A percentile compares a stretch with the other conserved stretches of the same genome.
Evolutionary conservation across 2,329 filamentous ascomycete genomes (phyloP).

Genomic region (Talaromyces sp.): DNA sequence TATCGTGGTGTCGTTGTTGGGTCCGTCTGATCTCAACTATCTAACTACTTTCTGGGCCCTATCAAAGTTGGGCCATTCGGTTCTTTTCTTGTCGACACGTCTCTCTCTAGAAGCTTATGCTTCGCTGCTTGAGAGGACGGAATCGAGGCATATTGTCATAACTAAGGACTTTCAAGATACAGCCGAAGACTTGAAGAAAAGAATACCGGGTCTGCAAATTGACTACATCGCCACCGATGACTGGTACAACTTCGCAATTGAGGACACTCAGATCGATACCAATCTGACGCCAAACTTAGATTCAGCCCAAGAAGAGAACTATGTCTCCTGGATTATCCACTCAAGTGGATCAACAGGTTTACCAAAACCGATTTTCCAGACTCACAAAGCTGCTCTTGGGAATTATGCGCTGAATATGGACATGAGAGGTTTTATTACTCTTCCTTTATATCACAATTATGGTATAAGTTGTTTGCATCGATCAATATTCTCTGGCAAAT

Average conservation of each 20-base stretch:
- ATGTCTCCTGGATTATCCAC: constrained; percentile 48
- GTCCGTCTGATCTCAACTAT: constrained; percentile 54
- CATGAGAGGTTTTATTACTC: constrained; percentile 52
- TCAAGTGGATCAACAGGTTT: constrained; percentile 59
- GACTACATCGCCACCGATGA: constrained; percentile 27
- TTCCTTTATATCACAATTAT: constrained; percentile 60
- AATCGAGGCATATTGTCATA: constrained; percentile 35
- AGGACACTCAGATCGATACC: constrained; percentile 17
- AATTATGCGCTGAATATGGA: constrained; percentile 48
- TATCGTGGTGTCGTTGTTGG: constrained; percentile 50
- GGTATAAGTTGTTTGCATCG: constrained; percentile 56
- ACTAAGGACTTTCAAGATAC: constrained; percentile 26
- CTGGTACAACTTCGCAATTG: constrained; percentile 22
- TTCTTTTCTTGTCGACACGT: constrained; percentile 54
- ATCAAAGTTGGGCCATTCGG: constrained; percentile 54
- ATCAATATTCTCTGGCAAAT: constrained; percentile 50
- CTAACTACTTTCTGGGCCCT: constrained; percentile 54
- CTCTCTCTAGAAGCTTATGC: constrained; percentile 52
- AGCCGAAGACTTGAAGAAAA: constrained; percentile 23
- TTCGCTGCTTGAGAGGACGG: constrained; percentile 46
- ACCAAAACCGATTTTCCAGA: constrained; percentile 61
- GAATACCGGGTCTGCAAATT: constrained; percentile 24
- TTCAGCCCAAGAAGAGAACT: constrained; percentile 26
- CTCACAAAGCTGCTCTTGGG: constrained; percentile 50
- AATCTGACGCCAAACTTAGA: constrained; percentile 27